Conservation (phyloP, 306 rosid genomes). For the Lotus japonicus region DNA sequence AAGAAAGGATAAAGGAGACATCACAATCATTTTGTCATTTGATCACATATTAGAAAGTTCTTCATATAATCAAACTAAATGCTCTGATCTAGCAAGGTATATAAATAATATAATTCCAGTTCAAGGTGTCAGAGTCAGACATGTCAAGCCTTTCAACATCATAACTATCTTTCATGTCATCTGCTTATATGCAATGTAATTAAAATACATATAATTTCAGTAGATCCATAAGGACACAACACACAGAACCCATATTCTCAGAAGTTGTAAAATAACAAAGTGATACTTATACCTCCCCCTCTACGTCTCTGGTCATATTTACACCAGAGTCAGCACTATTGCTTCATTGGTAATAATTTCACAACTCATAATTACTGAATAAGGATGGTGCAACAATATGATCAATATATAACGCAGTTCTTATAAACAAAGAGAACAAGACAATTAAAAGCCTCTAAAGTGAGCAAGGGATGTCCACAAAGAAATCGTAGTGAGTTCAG, state of each 20-base stretch:
- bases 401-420: too few relatives aligned
- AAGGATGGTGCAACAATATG: not conserved
- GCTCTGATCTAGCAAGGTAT: not conserved
- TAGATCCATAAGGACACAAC: not conserved
- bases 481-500: not conserved
- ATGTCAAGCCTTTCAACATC: not conserved
- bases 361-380: not conserved
- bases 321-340: not conserved
- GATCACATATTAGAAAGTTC: not conserved
- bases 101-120: not conserved
- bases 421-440: not conserved
- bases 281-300: not conserved
- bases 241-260: not conserved
- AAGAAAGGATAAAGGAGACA: not conserved
- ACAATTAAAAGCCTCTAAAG: not conserved
- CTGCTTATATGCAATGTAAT: not conserved
- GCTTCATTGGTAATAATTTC: not conserved
- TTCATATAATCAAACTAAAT: not conserved
- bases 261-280: not conserved
- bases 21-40: not conserved
- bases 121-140: constrained; percentile 5
- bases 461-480: not conserved
- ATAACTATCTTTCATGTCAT: not conserved
- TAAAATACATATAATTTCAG: not conserved
- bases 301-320: not conserved